Conservation (phyloP, 2,329 filamentous ascomycete genomes). For the Septoria linicola region DNA sequence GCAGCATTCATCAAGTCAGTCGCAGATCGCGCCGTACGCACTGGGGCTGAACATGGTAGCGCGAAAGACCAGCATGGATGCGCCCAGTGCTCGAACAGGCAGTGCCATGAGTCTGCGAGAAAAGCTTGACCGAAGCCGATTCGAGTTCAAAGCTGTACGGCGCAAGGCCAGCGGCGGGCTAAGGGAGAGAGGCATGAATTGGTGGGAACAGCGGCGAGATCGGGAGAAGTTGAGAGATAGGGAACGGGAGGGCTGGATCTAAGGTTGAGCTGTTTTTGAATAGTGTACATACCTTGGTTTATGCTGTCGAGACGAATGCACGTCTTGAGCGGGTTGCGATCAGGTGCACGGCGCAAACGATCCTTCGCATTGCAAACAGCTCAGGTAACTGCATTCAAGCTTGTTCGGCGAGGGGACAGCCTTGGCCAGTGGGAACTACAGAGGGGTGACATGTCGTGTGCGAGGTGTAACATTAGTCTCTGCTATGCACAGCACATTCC, state of each 20-base stretch:
- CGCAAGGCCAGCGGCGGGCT: slow-evolving; percentile 32
- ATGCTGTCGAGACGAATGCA: no score
- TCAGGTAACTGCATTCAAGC: no score
- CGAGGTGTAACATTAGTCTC: no score
- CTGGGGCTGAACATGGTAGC: slow-evolving; percentile 29
- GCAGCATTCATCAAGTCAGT: slow-evolving; percentile 3
- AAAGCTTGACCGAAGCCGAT: slow-evolving; percentile 35
- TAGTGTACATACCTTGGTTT: slow-evolving; percentile 4
- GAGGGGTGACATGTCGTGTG: no score
- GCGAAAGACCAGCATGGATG: slow-evolving; percentile 22
- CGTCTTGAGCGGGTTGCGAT: no score
- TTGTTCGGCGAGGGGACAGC: no score
- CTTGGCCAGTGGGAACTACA: no score
- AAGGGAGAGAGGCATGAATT: slow-evolving; percentile 28
- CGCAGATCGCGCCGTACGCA: slow-evolving; percentile 26
- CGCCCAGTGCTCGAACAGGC: slow-evolving; percentile 21
- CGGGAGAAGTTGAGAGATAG: slow-evolving; percentile 20
- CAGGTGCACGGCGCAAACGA: no score
- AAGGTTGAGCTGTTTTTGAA: slow-evolving; percentile 13
- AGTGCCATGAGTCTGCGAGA: slow-evolving; percentile 31
- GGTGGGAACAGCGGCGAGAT: slow-evolving; percentile 27
- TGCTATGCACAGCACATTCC: no score
- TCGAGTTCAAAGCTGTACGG: slow-evolving; percentile 38
- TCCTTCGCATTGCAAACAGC: no score
- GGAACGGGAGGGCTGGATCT: slow-evolving; percentile 31